Base-by-base conservation (phyloP, 2,329 filamentous ascomycete species). In the Trichoderma sp. region DNA sequence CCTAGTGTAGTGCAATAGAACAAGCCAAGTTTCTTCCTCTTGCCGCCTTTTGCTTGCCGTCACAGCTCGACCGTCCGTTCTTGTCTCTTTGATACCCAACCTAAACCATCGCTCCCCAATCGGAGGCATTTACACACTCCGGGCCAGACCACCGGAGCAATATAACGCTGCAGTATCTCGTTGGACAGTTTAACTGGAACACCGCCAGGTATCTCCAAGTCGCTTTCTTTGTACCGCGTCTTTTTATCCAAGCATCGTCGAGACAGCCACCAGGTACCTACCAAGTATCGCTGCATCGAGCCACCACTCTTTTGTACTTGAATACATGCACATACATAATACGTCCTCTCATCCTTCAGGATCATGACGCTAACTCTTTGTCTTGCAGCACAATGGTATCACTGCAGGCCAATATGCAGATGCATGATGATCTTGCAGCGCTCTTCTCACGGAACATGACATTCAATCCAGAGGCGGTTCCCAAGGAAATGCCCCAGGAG, bases 401-500 rank as follows among this genome's bases (percentile, higher is more conserved):
- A 73, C 63, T 71, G 48, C 72, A 75, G 64, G 61, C 72, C 63
- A 83, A 80, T 70, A 85, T 87, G 81, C 88, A 90, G 78, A 86
- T 89, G 74, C 89, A 94, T 76, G 92, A 97, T 71, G 93, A 97
- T 73, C 89, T 97, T 39, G 86, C 90, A n/a, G 83, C 86, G 68
- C 88, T 97, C 74, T 93, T 97, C 78, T 86, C 90, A 61, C 88
- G 88, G 72, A 91, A 92, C 76, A 86, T 96, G 79, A 91, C 85
- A 64, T 84, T 95, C 72, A 81, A 83, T 70, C 80, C 83, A 5
- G 78, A 81, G 60, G 64, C 64, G 2, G 66, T 66, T 12, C 68
- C 72, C 52, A 72, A 75, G 67, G 70, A 76, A 42, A 70, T 73
- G 35, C 76, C 68, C 64, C 78, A 75, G 67, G 78, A 78, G 66